phyloP scores from a whole-genome alignment of 1,139 yeast species.

The Debaryomyces coudertii region DNA sequence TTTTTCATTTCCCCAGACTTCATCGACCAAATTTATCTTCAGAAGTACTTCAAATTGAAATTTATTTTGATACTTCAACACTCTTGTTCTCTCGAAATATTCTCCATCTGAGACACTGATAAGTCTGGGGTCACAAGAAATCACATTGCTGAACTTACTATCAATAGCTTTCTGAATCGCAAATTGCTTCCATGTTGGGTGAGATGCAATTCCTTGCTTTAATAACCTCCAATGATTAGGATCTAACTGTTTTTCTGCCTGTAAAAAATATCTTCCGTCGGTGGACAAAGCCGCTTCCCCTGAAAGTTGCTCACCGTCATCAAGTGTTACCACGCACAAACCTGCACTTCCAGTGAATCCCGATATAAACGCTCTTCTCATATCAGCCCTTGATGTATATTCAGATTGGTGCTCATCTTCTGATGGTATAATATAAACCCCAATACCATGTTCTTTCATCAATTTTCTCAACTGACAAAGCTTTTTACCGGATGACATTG shows the following conservation, averaged over 20 bases:
- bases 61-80: conserved; percentile 21
- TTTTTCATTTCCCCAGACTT: conserved; percentile 43
- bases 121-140: conserved; percentile 46
- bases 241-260: conserved; percentile 48
- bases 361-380: conserved; percentile 51
- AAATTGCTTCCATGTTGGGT: conserved; percentile 43
- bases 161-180: conserved; percentile 37
- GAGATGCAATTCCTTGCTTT: conserved; percentile 41
- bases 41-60: conserved; percentile 37
- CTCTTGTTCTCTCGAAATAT: conserved; percentile 31
- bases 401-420: conserved; percentile 65
- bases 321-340: conserved; percentile 51
- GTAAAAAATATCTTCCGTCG: conserved; percentile 59
- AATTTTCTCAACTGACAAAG: conserved; percentile 37
- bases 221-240: conserved; percentile 37
- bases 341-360: conserved; percentile 66
- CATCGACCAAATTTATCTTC: conserved; percentile 39
- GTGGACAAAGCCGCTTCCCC: conserved; percentile 56
- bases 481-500: conserved; percentile 22
- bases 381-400: conserved; percentile 54
- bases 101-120: conserved; percentile 40
- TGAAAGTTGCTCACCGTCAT: conserved; percentile 28
- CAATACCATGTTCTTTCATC: conserved; percentile 47
- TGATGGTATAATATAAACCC: conserved; percentile 59
- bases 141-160: conserved; percentile 38